Evolutionary conservation across 2,329 filamentous ascomycete genomes (phyloP).

Genomic region (Zalaria sp.): DNA sequence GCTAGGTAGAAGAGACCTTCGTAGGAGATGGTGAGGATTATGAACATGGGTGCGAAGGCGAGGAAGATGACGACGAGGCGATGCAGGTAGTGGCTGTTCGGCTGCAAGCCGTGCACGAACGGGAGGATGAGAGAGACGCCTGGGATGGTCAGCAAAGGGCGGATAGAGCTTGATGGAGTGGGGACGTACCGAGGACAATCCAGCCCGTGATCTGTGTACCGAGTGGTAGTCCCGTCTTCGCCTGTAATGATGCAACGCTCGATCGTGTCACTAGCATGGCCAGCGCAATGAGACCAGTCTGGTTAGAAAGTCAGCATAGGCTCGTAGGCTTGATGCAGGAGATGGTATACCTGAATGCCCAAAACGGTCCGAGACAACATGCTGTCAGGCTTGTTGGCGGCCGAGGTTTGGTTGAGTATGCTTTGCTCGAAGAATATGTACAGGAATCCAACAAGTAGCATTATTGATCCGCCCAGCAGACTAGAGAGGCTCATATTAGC

Average conservation of each 20-base stretch:
- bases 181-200: slow-evolving; percentile 52
- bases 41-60: slow-evolving; percentile 82
- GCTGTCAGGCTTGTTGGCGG: no score
- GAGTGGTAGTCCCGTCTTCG: slow-evolving; percentile 67
- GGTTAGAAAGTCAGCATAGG: slow-evolving; percentile 3
- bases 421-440: slow-evolving; percentile 71
- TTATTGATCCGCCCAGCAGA: slow-evolving; percentile 59
- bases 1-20: slow-evolving; percentile 92
- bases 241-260: slow-evolving; percentile 71
- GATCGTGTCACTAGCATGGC: slow-evolving; percentile 78
- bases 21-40: slow-evolving; percentile 93
- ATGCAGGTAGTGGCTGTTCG: slow-evolving; percentile 81
- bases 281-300: slow-evolving; percentile 64
- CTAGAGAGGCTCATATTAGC: slow-evolving; percentile 26
- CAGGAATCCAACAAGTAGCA: slow-evolving; percentile 59
- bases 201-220: slow-evolving; percentile 85
- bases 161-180: slow-evolving; percentile 3
- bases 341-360: slow-evolving; percentile 45
- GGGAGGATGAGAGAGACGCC: slow-evolving; percentile 66
- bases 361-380: slow-evolving; percentile 27
- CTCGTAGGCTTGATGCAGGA: background rate
- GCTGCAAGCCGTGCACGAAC: slow-evolving; percentile 63
- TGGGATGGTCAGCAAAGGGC: slow-evolving; percentile 19
- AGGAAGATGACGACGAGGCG: slow-evolving; percentile 80
- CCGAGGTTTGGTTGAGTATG: slow-evolving; percentile 28